Percentiles rank a stretch among this genome's conserved stretches.
Evolutionary conservation across 2,329 filamentous ascomycete species (phyloP).

Genomic region (Grosmannia clavigera): DNA sequence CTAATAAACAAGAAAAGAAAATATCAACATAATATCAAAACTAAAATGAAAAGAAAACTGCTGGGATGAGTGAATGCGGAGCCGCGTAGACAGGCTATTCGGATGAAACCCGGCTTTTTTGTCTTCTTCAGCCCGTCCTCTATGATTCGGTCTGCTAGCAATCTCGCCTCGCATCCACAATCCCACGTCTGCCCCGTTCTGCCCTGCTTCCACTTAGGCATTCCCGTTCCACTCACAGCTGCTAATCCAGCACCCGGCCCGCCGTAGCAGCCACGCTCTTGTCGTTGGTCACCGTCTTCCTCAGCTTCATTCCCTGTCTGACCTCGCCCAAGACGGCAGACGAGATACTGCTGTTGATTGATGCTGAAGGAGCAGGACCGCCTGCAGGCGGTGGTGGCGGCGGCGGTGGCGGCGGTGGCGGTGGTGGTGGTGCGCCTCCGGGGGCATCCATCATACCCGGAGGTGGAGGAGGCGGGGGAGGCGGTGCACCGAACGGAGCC

Average conservation of each 20-base stretch:
- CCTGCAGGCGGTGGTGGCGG: constrained; percentile 29
- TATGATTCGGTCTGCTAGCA: neutral
- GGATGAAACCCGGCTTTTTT: neutral
- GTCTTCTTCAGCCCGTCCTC: neutral
- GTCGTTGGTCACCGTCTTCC: constrained; percentile 84
- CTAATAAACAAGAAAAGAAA: neutral
- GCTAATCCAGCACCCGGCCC: constrained; percentile 56
- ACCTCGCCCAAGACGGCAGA: constrained; percentile 70
- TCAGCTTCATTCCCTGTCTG: constrained; percentile 63
- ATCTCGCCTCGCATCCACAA: neutral
- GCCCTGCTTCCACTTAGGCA: too few species aligned
- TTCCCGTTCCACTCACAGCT: too few species aligned
- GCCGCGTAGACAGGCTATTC: neutral
- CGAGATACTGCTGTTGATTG: constrained; percentile 30
- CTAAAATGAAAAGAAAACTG: neutral
- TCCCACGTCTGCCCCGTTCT: too few species aligned
- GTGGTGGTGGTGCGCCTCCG: constrained; percentile 21
- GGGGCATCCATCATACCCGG: constrained; percentile 3
- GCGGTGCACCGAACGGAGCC: constrained; percentile 16
- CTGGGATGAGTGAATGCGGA: neutral
- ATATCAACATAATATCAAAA: neutral
- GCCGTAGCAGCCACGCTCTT: constrained; percentile 60
- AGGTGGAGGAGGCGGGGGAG: constrained; percentile 17
- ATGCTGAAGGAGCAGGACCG: constrained; percentile 23
- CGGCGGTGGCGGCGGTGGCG: constrained; percentile 22